Evolutionary conservation across 768 basidiomycete species (phyloP).

Genomic region (Dentipellis fragilis): DNA sequence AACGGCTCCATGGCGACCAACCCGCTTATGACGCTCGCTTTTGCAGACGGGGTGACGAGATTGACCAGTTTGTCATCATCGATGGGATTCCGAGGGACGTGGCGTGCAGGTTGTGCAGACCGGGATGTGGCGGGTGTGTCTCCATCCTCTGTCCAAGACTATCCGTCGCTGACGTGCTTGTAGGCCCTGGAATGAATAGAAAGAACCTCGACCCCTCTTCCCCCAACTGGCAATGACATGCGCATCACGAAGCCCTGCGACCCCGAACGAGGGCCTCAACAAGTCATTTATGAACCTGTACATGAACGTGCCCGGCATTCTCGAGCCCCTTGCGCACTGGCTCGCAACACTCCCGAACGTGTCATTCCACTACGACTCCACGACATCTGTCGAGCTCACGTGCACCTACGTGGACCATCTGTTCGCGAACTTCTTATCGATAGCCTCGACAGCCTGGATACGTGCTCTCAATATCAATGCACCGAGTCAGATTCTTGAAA

Average conservation of each 20-base stretch:
- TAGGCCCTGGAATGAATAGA: slow-evolving; percentile 19
- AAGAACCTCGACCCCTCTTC: slow-evolving; percentile 22
- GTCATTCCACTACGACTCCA: slow-evolving; percentile 26
- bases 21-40: slow-evolving; percentile 11
- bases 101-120: not conserved
- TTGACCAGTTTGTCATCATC: too few species aligned
- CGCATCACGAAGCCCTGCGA: slow-evolving; percentile 25
- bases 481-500: slow-evolving; percentile 15
- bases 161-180: slow-evolving; percentile 14
- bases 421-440: slow-evolving; percentile 21
- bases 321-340: slow-evolving; percentile 20
- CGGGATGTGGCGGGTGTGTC: not conserved
- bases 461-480: slow-evolving; percentile 23
- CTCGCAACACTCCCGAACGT: slow-evolving; percentile 14
- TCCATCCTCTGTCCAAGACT: too few species aligned
- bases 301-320: slow-evolving; percentile 20
- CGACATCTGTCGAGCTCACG: slow-evolving; percentile 23
- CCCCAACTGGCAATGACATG: slow-evolving; percentile 21
- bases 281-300: slow-evolving; percentile 23
- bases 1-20: slow-evolving; percentile 14
- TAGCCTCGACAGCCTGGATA: slow-evolving; percentile 23
- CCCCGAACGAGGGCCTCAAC: slow-evolving; percentile 21
- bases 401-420: slow-evolving; percentile 22
- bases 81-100: too few species aligned
- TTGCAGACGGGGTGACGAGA: slow-evolving; percentile 10